A percentile compares a stretch with the other conserved stretches of the same genome.
phyloP scores from a whole-genome alignment of 1,284 basidiomycete genomes.

The Microbotryum lychnidis-dioicae region DNA sequence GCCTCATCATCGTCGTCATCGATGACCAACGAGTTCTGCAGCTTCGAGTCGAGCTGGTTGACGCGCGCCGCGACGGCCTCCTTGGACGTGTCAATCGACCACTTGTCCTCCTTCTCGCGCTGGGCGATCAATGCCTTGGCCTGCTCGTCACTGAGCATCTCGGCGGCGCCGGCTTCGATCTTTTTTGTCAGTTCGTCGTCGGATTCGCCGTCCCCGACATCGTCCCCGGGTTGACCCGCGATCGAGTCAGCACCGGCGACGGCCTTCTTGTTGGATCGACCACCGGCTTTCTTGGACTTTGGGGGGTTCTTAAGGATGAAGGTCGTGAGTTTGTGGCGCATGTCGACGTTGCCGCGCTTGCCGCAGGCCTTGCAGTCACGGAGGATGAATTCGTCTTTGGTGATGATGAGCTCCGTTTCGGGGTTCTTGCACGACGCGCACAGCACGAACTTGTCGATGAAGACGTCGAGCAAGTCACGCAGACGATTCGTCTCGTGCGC shows the following conservation, averaged over 20 bases:
- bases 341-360: constrained; percentile 81
- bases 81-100: constrained; percentile 85
- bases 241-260: constrained; percentile 35
- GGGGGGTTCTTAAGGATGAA: constrained; percentile 97
- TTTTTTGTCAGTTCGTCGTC: constrained; percentile 47
- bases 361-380: constrained; percentile 99
- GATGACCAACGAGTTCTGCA: constrained; percentile 51
- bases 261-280: constrained; percentile 50
- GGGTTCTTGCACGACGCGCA: constrained; percentile 99
- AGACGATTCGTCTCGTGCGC: constrained; percentile 87
- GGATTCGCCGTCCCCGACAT: constrained; percentile 37
- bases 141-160: constrained; percentile 38
- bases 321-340: constrained; percentile 93
- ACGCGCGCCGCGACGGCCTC: constrained; percentile 82
- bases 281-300: constrained; percentile 56
- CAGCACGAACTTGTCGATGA: constrained; percentile 94
- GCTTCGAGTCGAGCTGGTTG: constrained; percentile 61
- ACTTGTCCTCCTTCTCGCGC: constrained; percentile 49
- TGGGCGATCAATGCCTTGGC: constrained; percentile 38
- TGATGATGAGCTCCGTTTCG: constrained; percentile 90
- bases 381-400: constrained; percentile 80
- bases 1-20: constrained; percentile 73
- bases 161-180: constrained; percentile 47
- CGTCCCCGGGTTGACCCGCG: constrained; percentile 22
- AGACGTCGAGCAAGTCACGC: constrained; percentile 88